These are phyloP conservation scores for Ilyonectria destructans DNA, from an alignment of 2,329 filamentous ascomycete species.

Conservation along the genomic window DNA sequence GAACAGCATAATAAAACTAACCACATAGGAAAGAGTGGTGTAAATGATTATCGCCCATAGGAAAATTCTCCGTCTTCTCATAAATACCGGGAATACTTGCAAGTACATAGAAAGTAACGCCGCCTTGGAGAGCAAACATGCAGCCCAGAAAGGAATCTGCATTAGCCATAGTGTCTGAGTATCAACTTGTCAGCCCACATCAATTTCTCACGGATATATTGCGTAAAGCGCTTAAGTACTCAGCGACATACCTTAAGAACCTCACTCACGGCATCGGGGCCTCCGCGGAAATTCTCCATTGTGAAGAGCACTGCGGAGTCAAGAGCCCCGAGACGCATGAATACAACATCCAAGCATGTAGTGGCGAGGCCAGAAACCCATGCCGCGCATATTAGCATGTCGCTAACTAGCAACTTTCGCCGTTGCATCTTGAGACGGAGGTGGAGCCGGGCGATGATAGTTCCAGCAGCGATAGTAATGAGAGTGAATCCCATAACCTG, in stretches of 20 bases:
- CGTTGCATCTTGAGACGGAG: slow-evolving; percentile 21
- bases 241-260: neutral
- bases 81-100: slow-evolving; percentile 13
- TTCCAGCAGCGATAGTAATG: slow-evolving; percentile 5
- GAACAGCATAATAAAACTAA: slow-evolving; percentile 4
- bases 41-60: slow-evolving; percentile 31
- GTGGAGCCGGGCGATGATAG: slow-evolving; percentile 31
- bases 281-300: neutral
- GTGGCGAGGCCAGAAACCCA: slow-evolving; percentile 1
- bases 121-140: slow-evolving; percentile 28
- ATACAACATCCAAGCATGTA: slow-evolving; percentile 2
- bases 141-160: neutral
- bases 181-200: neutral
- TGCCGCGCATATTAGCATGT: slow-evolving; percentile 30
- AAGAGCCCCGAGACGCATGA: slow-evolving; percentile 1
- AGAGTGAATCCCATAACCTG: slow-evolving; percentile 30
- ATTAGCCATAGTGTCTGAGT: slow-evolving; percentile 9
- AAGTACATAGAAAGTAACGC: slow-evolving; percentile 27
- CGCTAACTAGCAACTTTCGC: slow-evolving; percentile 24
- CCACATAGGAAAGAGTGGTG: neutral
- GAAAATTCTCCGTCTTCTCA: slow-evolving; percentile 31
- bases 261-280: neutral
- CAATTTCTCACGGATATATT: neutral
- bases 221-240: no score
- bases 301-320: neutral